Evolutionary conservation across 2,329 filamentous ascomycete species (phyloP).

Genomic region (Pyrenophora graminea): DNA sequence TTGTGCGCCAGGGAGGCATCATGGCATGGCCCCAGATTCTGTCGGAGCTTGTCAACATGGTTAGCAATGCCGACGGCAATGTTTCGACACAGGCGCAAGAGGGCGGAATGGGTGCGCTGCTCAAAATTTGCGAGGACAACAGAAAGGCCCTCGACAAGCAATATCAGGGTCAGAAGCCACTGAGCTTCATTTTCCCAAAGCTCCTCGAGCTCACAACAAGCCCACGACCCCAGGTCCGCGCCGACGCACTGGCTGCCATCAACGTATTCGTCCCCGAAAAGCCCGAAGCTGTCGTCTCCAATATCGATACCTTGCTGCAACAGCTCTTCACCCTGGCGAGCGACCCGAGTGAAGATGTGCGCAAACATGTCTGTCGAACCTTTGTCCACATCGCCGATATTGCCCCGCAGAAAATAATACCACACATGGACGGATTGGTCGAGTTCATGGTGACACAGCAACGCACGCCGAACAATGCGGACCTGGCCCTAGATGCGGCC

Average conservation of each 20-base stretch:
- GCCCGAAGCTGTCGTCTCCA: constrained; percentile 78
- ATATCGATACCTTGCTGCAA: constrained; percentile 79
- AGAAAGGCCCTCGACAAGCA: constrained; percentile 82
- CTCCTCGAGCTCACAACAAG: constrained; percentile 84
- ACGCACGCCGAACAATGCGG: constrained; percentile 76
- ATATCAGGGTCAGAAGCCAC: constrained; percentile 83
- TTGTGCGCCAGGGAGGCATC: constrained; percentile 82
- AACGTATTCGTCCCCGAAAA: constrained; percentile 90
- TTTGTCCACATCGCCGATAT: constrained; percentile 93
- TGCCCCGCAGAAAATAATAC: constrained; percentile 84
- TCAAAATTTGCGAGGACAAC: constrained; percentile 98
- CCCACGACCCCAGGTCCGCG: constrained; percentile 74
- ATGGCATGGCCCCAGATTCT: constrained; percentile 90
- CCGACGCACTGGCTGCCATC: constrained; percentile 78
- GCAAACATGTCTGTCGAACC: constrained; percentile 88
- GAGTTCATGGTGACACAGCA: constrained; percentile 94
- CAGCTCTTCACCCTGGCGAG: constrained; percentile 80
- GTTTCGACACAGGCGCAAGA: constrained; percentile 77
- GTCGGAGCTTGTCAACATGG: constrained; percentile 77
- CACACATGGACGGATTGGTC: constrained; percentile 84
- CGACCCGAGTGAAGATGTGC: constrained; percentile 79
- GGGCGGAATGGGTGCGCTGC: constrained; percentile 87
- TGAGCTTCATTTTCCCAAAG: constrained; percentile 87
- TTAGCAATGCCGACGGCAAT: constrained; percentile 72
- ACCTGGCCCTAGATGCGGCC: constrained; percentile 89